Conservation (phyloP, 139 green algal genomes). For the Chlamydomonas schloesseri region DNA sequence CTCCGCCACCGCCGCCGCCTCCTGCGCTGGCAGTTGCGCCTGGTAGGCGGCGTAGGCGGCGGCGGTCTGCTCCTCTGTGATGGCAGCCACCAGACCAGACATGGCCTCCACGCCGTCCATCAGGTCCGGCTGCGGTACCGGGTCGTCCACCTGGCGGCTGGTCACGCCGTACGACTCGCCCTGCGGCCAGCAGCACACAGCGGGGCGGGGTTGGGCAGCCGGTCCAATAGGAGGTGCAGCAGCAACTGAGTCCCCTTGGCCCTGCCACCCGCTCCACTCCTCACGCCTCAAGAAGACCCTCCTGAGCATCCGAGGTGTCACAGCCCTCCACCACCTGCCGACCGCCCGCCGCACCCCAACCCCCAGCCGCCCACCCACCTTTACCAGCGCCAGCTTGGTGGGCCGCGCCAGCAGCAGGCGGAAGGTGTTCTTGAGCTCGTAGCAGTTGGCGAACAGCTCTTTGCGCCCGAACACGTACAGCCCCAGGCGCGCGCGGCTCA, state of each 20-base stretch:
- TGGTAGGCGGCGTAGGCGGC: not conserved
- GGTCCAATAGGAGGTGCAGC: too few species aligned
- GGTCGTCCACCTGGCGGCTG: conserved; percentile 17
- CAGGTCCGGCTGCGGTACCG: conserved; percentile 42
- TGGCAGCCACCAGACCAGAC: conserved; percentile 66
- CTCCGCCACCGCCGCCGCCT: not conserved
- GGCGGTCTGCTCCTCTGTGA: conserved; percentile 58
- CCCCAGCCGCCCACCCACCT: conserved; percentile 14
- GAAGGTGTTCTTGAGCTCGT: conserved; percentile 93
- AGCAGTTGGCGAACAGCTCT: conserved; percentile 93
- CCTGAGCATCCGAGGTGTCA: too few species aligned
- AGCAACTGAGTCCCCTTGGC: too few species aligned
- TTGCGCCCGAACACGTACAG: conserved; percentile 96
- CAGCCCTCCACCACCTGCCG: too few species aligned
- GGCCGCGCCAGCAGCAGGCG: conserved; percentile 83
- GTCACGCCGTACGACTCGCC: conserved; percentile 41
- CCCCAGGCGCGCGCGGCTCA: conserved; percentile 92
- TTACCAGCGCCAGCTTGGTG: conserved; percentile 81
- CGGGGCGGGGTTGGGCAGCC: too few species aligned
- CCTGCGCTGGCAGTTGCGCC: not conserved
- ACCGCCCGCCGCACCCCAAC: not conserved
- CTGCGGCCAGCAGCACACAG: not conserved
- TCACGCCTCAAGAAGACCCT: too few species aligned
- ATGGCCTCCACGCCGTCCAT: conserved; percentile 66
- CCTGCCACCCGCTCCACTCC: too few species aligned